Evolutionary conservation across 192 early-diverging fungal species (phyloP).

Genomic region (Coemansia sp.): DNA sequence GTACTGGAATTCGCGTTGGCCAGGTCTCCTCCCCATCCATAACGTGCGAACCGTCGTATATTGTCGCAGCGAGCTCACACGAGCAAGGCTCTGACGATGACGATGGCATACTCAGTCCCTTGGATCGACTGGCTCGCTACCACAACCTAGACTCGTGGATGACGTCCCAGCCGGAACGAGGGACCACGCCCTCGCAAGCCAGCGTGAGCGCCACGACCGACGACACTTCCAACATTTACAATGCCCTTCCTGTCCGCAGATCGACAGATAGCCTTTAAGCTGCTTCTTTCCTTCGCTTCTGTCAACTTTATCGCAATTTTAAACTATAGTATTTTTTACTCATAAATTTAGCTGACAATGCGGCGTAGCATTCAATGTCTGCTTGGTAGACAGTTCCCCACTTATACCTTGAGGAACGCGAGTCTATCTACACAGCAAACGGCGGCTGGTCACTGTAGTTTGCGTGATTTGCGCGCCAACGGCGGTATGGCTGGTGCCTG

Average conservation of each 20-base stretch:
- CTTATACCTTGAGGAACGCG: neutral
- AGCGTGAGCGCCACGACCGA: conserved; percentile 20
- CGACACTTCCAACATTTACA: conserved; percentile 31
- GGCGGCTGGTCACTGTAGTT: neutral
- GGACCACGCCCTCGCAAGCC: neutral
- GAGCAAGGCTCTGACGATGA: neutral
- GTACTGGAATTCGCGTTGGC: conserved; percentile 32
- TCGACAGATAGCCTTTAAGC: conserved; percentile 15
- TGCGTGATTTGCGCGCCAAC: neutral
- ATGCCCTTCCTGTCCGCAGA: conserved; percentile 24
- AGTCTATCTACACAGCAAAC: neutral
- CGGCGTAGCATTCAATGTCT: neutral
- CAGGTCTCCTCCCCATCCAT: conserved; percentile 13
- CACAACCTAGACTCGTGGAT: conserved; percentile 29
- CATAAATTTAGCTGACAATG: neutral
- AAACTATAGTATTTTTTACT: neutral
- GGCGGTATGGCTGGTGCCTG: neutral
- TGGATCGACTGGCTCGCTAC: conserved; percentile 38
- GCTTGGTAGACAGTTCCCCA: neutral
- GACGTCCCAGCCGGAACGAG: conserved; percentile 1
- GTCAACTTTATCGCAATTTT: neutral
- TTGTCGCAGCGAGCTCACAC: neutral
- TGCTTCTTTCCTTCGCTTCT: neutral
- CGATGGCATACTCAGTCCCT: conserved; percentile 25
- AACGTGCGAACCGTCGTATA: neutral